These are phyloP conservation scores for Ambrosiella xylebori DNA, from an alignment of 2,329 filamentous ascomycete genomes.

Conservation along the genomic window DNA sequence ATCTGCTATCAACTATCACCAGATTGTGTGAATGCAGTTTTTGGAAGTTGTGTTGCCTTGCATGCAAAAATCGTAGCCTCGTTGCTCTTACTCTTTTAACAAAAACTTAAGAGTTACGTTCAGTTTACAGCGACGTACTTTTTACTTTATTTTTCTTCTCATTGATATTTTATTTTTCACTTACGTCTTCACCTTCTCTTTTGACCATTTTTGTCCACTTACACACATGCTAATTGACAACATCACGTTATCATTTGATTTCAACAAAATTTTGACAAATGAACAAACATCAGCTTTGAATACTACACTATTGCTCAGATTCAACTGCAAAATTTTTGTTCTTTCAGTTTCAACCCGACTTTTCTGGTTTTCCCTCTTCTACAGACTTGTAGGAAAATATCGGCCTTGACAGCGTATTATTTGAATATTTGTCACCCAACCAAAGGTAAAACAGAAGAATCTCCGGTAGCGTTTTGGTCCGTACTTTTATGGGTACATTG, in stretches of 20 bases:
- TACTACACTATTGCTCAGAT: too few relatives aligned
- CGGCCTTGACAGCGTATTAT: too few relatives aligned
- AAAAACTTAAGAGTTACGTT: too few relatives aligned
- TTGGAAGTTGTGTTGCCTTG: neutral
- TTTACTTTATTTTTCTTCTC: neutral
- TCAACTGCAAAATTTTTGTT: too few relatives aligned
- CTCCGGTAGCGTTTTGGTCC: neutral
- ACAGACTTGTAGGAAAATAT: too few relatives aligned
- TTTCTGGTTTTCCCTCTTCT: too few relatives aligned
- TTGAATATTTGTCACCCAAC: too few relatives aligned
- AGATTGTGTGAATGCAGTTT: constrained; percentile 1
- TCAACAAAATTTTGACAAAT: too few relatives aligned
- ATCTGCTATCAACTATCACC: constrained; percentile 2
- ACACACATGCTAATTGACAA: neutral
- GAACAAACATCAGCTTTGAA: too few relatives aligned
- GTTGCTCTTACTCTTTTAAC: neutral
- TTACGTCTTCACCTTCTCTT: constrained; percentile 3
- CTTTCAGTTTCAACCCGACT: too few relatives aligned
- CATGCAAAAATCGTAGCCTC: constrained; percentile 4
- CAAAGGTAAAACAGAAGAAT: too few relatives aligned
- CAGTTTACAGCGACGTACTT: neutral
- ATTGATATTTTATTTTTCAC: neutral
- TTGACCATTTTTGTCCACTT: constrained; percentile 1
- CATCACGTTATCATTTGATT: neutral
- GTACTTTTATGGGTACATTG: neutral